A percentile compares a stretch with the other conserved stretches of the same genome.
These are phyloP conservation scores for Coemansia sp. DNA, from an alignment of 192 early-diverging fungal species.

Conservation along the genomic window DNA sequence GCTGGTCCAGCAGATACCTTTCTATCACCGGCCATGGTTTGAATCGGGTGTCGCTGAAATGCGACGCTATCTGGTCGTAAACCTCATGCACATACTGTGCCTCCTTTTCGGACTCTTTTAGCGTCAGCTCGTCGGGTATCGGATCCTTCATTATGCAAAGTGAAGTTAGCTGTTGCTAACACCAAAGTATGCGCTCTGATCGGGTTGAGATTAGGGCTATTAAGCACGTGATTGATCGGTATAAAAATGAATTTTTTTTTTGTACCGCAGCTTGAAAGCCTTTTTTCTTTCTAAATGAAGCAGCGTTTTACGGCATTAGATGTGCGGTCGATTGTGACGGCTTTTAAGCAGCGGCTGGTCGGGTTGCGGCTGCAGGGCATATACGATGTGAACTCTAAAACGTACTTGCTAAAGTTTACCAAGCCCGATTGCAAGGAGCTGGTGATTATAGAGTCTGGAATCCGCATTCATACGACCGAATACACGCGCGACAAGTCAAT, in stretches of 20 bases:
- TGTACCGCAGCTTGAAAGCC: not conserved
- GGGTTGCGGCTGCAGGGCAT: conserved; percentile 91
- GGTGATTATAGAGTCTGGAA: conserved; percentile 89
- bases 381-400: conserved; percentile 90
- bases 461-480: conserved; percentile 88
- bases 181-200: not conserved
- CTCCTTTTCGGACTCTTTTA: conserved; percentile 57
- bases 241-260: not conserved
- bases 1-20: conserved; percentile 63
- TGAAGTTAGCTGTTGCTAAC: not conserved
- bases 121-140: conserved; percentile 31
- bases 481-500: conserved; percentile 84
- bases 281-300: conserved; percentile 59
- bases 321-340: conserved; percentile 75
- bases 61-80: conserved; percentile 87
- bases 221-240: not conserved
- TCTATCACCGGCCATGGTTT: conserved; percentile 99
- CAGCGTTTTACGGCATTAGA: conserved; percentile 90
- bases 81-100: conserved; percentile 84
- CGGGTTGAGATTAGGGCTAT: conserved; percentile 1
- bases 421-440: conserved; percentile 86
- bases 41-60: conserved; percentile 94
- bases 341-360: conserved; percentile 63
- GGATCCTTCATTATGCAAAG: conserved; percentile 23
- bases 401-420: conserved; percentile 90